phyloP scores from a whole-genome alignment of 345 rosid species.

The Boechera stricta region DNA sequence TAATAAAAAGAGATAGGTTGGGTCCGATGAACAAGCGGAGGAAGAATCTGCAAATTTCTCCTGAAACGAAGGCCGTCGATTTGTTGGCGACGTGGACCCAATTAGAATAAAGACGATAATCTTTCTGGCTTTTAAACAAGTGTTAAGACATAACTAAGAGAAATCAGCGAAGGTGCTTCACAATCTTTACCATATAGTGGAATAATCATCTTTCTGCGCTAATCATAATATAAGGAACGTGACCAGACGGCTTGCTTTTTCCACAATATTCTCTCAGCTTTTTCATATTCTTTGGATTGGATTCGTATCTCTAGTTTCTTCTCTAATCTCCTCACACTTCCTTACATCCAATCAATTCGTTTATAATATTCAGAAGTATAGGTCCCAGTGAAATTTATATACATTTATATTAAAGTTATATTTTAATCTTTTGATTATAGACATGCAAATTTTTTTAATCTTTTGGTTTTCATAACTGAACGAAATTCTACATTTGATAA shows the following conservation, averaged over 20 bases:
- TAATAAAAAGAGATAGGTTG: not conserved
- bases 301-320: slow-evolving; percentile 41
- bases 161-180: slow-evolving; percentile 35
- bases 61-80: slow-evolving; percentile 49
- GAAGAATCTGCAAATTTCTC: slow-evolving; percentile 42
- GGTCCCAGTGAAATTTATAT: not conserved
- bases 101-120: slow-evolving; percentile 20
- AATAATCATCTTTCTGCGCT: slow-evolving; percentile 50
- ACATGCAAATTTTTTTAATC: not conserved
- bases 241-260: slow-evolving; percentile 46
- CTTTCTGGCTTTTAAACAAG: slow-evolving; percentile 20
- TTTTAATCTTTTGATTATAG: no score
- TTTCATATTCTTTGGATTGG: slow-evolving; percentile 42
- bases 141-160: not conserved
- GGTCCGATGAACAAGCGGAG: slow-evolving; percentile 5
- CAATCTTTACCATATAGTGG: slow-evolving; percentile 40
- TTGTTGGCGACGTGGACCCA: slow-evolving; percentile 12
- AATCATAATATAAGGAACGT: slow-evolving; percentile 47
- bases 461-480: not conserved
- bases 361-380: not conserved
- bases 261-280: slow-evolving; percentile 31
- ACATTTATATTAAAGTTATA: no score
- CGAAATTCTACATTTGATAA: not conserved
- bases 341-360: slow-evolving; percentile 21
- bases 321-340: slow-evolving; percentile 18